Conservation (phyloP, 73 alveolate genomes). For the Tetrahymena malaccensis region DNA sequence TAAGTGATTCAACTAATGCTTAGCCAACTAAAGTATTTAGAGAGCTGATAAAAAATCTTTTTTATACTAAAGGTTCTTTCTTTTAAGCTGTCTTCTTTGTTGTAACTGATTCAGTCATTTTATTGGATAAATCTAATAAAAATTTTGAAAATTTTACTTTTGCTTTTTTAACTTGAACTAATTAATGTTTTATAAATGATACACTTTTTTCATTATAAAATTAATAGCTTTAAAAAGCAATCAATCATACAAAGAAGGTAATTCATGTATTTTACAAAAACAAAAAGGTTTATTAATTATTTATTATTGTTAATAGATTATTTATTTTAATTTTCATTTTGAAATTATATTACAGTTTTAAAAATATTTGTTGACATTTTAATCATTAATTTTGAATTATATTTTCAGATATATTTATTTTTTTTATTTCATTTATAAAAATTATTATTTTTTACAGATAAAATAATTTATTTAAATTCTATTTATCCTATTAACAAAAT, state of each 20-base stretch:
- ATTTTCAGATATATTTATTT: too few relatives aligned
- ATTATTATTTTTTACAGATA: too few relatives aligned
- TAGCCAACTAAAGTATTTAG: constrained; percentile 33
- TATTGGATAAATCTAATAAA: neutral
- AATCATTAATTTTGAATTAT: neutral
- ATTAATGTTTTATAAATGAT: neutral
- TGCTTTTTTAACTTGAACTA: neutral
- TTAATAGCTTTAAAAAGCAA: neutral
- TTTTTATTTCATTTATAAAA: too few relatives aligned
- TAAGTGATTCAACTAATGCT: constrained; percentile 17
- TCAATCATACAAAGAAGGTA: neutral
- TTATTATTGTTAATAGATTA: neutral
- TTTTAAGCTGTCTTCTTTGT: neutral
- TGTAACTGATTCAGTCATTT: neutral
- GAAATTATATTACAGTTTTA: neutral
- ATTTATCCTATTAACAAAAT: too few relatives aligned
- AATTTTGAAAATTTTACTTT: neutral
- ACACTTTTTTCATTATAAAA: neutral
- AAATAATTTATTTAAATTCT: too few relatives aligned
- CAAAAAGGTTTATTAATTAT: neutral
- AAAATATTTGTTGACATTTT: neutral
- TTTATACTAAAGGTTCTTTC: constrained; percentile 21
- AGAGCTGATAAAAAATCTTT: constrained; percentile 33
- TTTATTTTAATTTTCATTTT: neutral
- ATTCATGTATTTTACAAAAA: neutral